Percentiles rank a stretch among this genome's conserved stretches.
phyloP scores from a whole-genome alignment of 2,329 filamentous ascomycete genomes.

The Microsporum ferrugineum region DNA sequence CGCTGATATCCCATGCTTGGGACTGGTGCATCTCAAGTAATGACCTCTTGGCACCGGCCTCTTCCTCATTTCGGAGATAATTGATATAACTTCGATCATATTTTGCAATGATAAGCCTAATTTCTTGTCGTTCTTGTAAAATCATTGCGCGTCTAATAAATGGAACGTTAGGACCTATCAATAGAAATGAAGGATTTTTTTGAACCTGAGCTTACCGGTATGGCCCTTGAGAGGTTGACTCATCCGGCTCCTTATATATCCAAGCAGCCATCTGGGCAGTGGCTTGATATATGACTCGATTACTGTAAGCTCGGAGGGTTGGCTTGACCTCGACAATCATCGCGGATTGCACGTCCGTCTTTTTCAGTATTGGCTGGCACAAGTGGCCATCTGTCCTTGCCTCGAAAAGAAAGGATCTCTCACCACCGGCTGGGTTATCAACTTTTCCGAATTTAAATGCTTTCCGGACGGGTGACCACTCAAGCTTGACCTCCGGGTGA shows the following conservation, averaged over 20 bases:
- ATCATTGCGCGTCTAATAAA: not conserved
- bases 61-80: not conserved
- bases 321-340: conserved; percentile 3
- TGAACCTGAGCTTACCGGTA: not conserved
- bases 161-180: not conserved
- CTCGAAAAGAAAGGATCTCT: not conserved
- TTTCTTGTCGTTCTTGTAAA: not conserved
- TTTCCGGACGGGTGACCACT: not conserved
- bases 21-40: not conserved
- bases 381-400: not conserved
- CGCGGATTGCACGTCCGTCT: not conserved
- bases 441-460: not conserved
- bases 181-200: not conserved
- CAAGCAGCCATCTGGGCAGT: conserved; percentile 6
- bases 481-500: not conserved
- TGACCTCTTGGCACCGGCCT: not conserved
- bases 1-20: not conserved
- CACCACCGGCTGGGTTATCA: not conserved
- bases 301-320: not conserved
- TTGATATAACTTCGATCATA: not conserved
- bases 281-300: not conserved
- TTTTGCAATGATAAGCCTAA: not conserved
- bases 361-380: not conserved
- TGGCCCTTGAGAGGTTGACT: not conserved
- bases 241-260: conserved; percentile 5